Conservation (phyloP, 108 stramenopile species). For the Stephanodiscus triporus region DNA sequence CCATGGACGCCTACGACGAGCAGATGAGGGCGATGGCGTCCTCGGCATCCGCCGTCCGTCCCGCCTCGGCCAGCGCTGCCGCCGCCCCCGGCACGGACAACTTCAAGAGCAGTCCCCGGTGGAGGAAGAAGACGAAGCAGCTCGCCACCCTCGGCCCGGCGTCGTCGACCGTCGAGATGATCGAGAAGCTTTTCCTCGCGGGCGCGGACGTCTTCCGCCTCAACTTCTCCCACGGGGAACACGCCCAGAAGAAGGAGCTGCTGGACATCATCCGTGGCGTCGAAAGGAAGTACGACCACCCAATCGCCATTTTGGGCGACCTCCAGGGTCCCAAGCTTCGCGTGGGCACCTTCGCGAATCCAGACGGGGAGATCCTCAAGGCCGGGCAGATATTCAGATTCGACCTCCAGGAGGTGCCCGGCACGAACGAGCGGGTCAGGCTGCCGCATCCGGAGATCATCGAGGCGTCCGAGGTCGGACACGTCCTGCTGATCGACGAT, state of each 20-base stretch:
- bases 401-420: conserved; percentile 83
- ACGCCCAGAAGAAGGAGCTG: conserved; percentile 94
- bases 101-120: conserved; percentile 56
- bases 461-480: conserved; percentile 82
- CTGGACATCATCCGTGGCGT: conserved; percentile 79
- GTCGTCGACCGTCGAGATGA: conserved; percentile 84
- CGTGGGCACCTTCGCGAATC: conserved; percentile 86
- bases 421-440: conserved; percentile 83
- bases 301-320: conserved; percentile 93
- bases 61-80: neutral
- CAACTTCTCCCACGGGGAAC: conserved; percentile 94
- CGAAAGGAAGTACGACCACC: conserved; percentile 93
- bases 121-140: conserved; percentile 92
- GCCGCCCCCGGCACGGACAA: conserved; percentile 24
- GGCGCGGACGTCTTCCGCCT: conserved; percentile 96
- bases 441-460: conserved; percentile 97
- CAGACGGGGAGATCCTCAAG: conserved; percentile 69
- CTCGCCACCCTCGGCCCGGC: conserved; percentile 94
- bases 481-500: conserved; percentile 92
- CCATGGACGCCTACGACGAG: conserved; percentile 30
- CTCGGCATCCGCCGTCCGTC: neutral
- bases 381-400: conserved; percentile 88
- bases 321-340: conserved; percentile 96
- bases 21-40: conserved; percentile 15
- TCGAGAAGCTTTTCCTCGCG: conserved; percentile 92